Evolutionary conservation across 2,329 filamentous ascomycete species (phyloP).

Genomic region (Orbilia quercus): DNA sequence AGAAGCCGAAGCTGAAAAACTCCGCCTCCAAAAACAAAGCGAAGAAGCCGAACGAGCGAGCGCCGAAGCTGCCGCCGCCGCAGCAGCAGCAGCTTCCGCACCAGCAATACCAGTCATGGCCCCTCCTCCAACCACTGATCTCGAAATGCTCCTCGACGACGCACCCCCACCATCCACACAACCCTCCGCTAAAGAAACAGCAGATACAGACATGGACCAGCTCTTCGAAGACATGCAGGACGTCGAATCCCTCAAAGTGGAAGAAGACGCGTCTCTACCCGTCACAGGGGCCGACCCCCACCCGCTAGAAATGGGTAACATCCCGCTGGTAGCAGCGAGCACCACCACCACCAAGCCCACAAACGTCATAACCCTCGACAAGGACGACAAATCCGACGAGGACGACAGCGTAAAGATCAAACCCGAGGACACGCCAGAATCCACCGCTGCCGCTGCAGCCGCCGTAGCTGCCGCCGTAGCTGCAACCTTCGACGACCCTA

Average conservation of each 20-base stretch:
- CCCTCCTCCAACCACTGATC: conserved; percentile 11
- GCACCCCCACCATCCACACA: conserved; percentile 17
- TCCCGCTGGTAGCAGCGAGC: conserved; percentile 46
- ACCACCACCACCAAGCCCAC: conserved; percentile 7
- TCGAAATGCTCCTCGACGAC: conserved; percentile 43
- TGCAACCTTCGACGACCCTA: conserved; percentile 39
- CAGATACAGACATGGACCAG: conserved; percentile 42
- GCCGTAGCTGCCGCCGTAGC: conserved; percentile 17
- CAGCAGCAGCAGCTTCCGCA: conserved; percentile 3
- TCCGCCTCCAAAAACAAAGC: conserved; percentile 46
- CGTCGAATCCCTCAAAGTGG: conserved; percentile 27
- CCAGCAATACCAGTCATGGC: not conserved
- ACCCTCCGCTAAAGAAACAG: not conserved
- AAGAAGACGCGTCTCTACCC: conserved; percentile 16
- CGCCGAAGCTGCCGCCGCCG: conserved; percentile 26
- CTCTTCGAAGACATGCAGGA: conserved; percentile 43
- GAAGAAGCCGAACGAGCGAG: conserved; percentile 29
- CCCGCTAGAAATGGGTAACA: conserved; percentile 41
- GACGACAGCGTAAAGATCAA: conserved; percentile 21
- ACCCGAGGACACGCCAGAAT: conserved; percentile 5
- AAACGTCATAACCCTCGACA: not conserved
- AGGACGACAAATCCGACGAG: not conserved
- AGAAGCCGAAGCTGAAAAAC: conserved; percentile 47
- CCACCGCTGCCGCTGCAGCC: not conserved
- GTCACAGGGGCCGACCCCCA: conserved; percentile 6